phyloP scores from a whole-genome alignment of 805 yeast genomes.

The Candida dajiaensis region DNA sequence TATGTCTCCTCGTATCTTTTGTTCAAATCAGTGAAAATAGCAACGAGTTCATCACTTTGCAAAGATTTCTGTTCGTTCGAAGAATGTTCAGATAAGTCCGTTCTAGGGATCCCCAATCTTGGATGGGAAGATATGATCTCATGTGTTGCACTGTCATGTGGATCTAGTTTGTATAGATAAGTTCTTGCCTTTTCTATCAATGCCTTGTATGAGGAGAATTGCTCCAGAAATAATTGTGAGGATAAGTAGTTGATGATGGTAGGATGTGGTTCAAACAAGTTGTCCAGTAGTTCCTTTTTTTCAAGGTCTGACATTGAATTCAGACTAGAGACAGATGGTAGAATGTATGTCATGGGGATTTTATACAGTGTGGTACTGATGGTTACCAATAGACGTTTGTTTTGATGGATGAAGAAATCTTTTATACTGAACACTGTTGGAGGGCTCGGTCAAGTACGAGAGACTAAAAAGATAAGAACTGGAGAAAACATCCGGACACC shows the following conservation, averaged over 20 bases:
- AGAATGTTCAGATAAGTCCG: constrained; percentile 58
- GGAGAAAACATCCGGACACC: not conserved
- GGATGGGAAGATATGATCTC: constrained; percentile 89
- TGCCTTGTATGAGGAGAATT: constrained; percentile 8
- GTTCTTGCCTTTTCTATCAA: constrained; percentile 14
- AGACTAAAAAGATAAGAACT: not conserved
- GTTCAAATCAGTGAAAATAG: constrained; percentile 47
- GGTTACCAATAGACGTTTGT: too few species aligned
- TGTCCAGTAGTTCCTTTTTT: constrained; percentile 37
- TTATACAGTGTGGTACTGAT: not conserved
- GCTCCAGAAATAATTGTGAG: constrained; percentile 8
- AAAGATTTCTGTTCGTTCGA: constrained; percentile 65
- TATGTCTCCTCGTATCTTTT: constrained; percentile 54
- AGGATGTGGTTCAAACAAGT: constrained; percentile 21
- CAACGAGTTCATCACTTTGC: constrained; percentile 43
- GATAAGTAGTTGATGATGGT: constrained; percentile 16
- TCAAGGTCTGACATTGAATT: constrained; percentile 18
- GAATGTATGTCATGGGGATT: constrained; percentile 14
- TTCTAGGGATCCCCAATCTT: constrained; percentile 63
- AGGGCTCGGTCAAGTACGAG: not conserved
- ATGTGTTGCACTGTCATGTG: constrained; percentile 10
- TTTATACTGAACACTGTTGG: not conserved
- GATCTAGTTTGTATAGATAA: constrained; percentile 11
- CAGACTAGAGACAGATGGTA: constrained; percentile 29
- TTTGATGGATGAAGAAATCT: not conserved